Percentiles rank a stretch among this genome's conserved stretches.
These are phyloP conservation scores for Lineolata rhizophorae DNA, from an alignment of 495 filamentous ascomycete species.

Conservation along the genomic window DNA sequence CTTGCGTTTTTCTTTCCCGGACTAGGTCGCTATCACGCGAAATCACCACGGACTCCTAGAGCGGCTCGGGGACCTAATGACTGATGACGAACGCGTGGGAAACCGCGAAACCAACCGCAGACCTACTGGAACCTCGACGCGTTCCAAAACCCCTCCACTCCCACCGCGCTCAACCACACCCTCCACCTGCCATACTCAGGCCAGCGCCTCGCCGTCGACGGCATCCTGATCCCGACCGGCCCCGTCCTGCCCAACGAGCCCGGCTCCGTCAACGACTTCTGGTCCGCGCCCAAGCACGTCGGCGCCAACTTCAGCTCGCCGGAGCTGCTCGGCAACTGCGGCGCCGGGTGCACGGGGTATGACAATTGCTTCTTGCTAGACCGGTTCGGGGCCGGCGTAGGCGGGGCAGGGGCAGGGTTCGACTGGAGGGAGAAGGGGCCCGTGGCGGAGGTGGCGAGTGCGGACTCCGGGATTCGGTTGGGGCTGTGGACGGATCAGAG, in stretches of 20 bases:
- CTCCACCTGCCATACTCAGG: slow-evolving; percentile 50
- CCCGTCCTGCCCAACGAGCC: slow-evolving; percentile 36
- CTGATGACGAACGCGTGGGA: slow-evolving; percentile 10
- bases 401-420: too few relatives aligned
- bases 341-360: slow-evolving; percentile 53
- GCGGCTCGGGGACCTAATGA: too few relatives aligned
- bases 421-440: slow-evolving; percentile 34
- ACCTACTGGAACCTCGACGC: slow-evolving; percentile 84
- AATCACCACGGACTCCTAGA: slow-evolving; percentile 19
- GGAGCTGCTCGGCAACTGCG: slow-evolving; percentile 25
- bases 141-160: slow-evolving; percentile 33
- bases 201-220: slow-evolving; percentile 49
- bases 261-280: slow-evolving; percentile 50
- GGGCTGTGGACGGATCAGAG: slow-evolving; percentile 14
- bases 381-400: slow-evolving; percentile 8
- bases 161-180: slow-evolving; percentile 41
- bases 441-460: slow-evolving; percentile 33
- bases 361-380: slow-evolving; percentile 23
- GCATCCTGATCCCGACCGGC: slow-evolving; percentile 58
- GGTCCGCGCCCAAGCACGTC: slow-evolving; percentile 45
- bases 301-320: slow-evolving; percentile 41
- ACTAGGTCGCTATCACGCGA: not conserved
- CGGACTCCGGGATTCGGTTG: slow-evolving; percentile 10
- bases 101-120: too few relatives aligned
- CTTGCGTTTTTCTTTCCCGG: not conserved